Evolutionary conservation across 2,329 filamentous ascomycete species (phyloP).

Genomic region (Aspergillus tubingensis): DNA sequence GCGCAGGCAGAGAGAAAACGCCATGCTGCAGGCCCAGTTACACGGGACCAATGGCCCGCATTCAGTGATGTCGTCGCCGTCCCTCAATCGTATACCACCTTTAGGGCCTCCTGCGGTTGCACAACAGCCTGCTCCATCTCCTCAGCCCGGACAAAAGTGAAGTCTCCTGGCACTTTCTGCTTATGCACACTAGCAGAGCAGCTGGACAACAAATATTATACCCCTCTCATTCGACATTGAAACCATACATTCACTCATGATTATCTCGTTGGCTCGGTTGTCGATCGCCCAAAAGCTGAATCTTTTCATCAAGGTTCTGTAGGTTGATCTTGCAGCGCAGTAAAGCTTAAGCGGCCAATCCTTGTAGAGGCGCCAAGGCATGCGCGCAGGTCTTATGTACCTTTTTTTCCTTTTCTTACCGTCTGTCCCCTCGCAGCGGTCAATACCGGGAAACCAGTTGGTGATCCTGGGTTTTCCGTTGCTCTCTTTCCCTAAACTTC

Average conservation of each 20-base stretch:
- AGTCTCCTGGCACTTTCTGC: background rate
- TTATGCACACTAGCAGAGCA: background rate
- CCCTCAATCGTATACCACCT: constrained; percentile 35
- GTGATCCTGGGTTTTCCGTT: background rate
- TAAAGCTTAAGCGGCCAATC: background rate
- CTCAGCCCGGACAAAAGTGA: constrained; percentile 17
- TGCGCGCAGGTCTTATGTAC: background rate
- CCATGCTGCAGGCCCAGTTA: constrained; percentile 26
- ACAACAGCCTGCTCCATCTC: constrained; percentile 28
- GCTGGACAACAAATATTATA: background rate
- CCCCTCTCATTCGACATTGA: background rate
- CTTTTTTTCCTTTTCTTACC: background rate
- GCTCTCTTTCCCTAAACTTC: background rate
- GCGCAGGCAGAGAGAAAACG: constrained; percentile 41
- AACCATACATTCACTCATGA: background rate
- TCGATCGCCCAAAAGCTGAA: background rate
- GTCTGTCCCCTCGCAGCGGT: background rate
- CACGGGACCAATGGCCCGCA: constrained; percentile 27
- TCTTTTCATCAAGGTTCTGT: background rate
- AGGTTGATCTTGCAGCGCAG: background rate
- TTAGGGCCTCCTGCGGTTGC: constrained; percentile 30
- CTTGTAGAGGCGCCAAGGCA: background rate
- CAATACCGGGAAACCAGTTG: background rate
- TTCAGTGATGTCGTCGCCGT: constrained; percentile 35
- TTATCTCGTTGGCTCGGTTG: background rate